Conservation (phyloP, 179 eudicot species). For the Beta lomatogona region DNA sequence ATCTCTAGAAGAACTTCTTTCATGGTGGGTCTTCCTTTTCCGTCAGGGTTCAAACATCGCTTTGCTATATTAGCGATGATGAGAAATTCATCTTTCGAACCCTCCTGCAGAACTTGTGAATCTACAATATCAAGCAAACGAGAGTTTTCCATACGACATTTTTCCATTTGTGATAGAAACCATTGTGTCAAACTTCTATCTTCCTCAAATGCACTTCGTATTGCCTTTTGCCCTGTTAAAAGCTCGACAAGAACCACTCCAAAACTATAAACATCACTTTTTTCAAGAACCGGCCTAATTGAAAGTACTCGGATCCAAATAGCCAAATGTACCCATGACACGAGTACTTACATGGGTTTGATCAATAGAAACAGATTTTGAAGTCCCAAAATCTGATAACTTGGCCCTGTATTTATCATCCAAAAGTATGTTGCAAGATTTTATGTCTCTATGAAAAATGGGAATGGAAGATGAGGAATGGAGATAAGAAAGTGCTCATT, state of each 20-base stretch:
- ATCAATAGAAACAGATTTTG: constrained; percentile 35
- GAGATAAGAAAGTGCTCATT: constrained; percentile 41
- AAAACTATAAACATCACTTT: constrained; percentile 54
- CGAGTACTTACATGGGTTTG: constrained; percentile 39
- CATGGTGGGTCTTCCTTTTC: constrained; percentile 52
- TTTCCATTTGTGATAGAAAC: constrained; percentile 36
- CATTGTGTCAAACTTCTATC: constrained; percentile 37
- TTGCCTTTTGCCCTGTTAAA: constrained; percentile 47
- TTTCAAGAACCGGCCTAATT: constrained; percentile 40
- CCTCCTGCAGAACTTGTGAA: constrained; percentile 29
- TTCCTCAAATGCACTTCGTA: constrained; percentile 27
- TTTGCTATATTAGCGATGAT: constrained; percentile 40
- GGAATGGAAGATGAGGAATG: constrained; percentile 39
- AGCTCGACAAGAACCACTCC: constrained; percentile 64
- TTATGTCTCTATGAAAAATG: constrained; percentile 44
- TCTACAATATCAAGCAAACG: constrained; percentile 38
- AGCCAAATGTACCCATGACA: constrained; percentile 44
- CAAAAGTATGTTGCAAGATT: constrained; percentile 45
- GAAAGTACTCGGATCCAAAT: constrained; percentile 50
- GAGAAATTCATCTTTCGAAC: constrained; percentile 7
- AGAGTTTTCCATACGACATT: constrained; percentile 28
- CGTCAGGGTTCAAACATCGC: constrained; percentile 38
- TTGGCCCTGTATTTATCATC: constrained; percentile 43
- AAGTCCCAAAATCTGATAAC: constrained; percentile 44
- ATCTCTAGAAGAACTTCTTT: constrained; percentile 34